Evolutionary conservation across 1,284 basidiomycete genomes (phyloP), one percentile per base, ranked within the genome.

Genomic region (Chalciporus sp.): DNA sequence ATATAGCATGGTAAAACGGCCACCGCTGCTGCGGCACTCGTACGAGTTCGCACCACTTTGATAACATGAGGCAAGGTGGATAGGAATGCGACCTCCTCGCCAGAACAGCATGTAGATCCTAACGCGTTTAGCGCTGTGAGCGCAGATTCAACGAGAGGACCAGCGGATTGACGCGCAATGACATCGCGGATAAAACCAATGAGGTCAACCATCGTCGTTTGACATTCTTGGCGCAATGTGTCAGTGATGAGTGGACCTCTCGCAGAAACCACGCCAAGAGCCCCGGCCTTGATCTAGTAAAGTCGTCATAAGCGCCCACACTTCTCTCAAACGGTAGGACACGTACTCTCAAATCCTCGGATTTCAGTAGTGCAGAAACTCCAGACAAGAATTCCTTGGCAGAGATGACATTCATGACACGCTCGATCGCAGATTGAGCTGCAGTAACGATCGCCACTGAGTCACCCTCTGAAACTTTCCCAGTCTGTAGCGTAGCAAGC

Each of bases 21-120:
- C 51, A 91, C 62, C 1, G 82, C 84, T n/a, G 69, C 61, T 10
- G 65, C 58, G 2, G 74, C 68, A 47, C 74, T 61, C 19, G 69
- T 66, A 28, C 74, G 68, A 47, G 74, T 65, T 62, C 72, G 72
- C 20, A 82, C 75, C 10, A 78, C 72, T 7, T 74, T 68, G 29
- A 94, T 72, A 3, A 90, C 65, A 2, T 76, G 66, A 3, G 88
- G 86, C 4, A 94, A 69, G 8, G 81, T 73, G 23, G 78, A 76
- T 0, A 85, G 74, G 16, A 95, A 66, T 0, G 81, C 64, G 12
- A 75, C 67, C 61, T 94, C 90, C 70, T 96, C 94, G 41, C 83
- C 82, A 0, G 80, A 55, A 43, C 78, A 73, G 37, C 85, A 73
- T 0, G 88, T 85, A 0, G 74, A 64, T 16, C 79, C 81, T 48